Conservation (phyloP, 1,139 yeast species). For the Suhomyces bribrorum region DNA sequence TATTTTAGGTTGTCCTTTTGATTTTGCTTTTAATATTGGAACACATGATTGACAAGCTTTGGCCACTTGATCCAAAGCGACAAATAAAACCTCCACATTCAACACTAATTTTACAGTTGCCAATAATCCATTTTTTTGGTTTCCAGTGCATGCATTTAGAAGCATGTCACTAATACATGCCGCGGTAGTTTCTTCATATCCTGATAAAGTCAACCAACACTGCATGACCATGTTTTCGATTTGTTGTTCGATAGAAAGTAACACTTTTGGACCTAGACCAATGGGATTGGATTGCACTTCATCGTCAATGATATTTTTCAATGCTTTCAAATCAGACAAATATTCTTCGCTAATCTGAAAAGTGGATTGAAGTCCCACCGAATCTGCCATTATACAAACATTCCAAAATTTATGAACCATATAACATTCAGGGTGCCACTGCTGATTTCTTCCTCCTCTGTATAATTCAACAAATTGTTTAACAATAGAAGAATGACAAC, state of each 20-base stretch:
- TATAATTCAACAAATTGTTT: slow-evolving; percentile 93
- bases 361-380: slow-evolving; percentile 54
- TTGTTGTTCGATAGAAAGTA: slow-evolving; percentile 60
- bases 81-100: slow-evolving; percentile 74
- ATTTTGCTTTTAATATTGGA: slow-evolving; percentile 15
- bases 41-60: slow-evolving; percentile 27
- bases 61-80: slow-evolving; percentile 65
- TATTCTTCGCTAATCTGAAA: slow-evolving; percentile 18
- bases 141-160: slow-evolving; percentile 76
- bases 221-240: slow-evolving; percentile 71
- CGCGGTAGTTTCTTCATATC: slow-evolving; percentile 92
- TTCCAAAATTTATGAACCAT: slow-evolving; percentile 98
- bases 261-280: slow-evolving; percentile 48
- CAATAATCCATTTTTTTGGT: slow-evolving; percentile 66
- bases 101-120: slow-evolving; percentile 76
- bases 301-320: slow-evolving; percentile 13
- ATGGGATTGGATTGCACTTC: slow-evolving; percentile 11
- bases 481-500: slow-evolving; percentile 86
- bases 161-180: slow-evolving; percentile 91
- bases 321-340: slow-evolving; percentile 13
- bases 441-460: slow-evolving; percentile 91
- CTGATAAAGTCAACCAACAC: slow-evolving; percentile 86
- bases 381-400: slow-evolving; percentile 69
- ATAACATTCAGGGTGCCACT: slow-evolving; percentile 99
- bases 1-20: slow-evolving; percentile 6